phyloP scores from a whole-genome alignment of 192 early-diverging fungal species.

The Podochytrium sp. region DNA sequence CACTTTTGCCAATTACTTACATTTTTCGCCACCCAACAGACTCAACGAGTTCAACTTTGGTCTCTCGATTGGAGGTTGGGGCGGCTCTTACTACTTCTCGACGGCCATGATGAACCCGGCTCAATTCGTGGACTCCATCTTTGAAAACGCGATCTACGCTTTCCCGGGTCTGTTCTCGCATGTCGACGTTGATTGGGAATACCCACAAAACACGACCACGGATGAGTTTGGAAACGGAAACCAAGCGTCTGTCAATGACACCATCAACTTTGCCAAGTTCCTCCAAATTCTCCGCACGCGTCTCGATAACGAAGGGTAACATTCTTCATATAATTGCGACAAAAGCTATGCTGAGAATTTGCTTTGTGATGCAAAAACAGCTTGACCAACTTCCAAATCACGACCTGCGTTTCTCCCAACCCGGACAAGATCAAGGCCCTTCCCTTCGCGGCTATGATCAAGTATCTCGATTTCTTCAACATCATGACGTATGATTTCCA shows the following conservation, averaged over 20 bases:
- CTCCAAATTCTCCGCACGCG: constrained; percentile 71
- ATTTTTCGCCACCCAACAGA: too few relatives aligned
- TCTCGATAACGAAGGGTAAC: constrained; percentile 65
- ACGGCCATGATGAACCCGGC: constrained; percentile 40
- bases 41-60: constrained; percentile 44
- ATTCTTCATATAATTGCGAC: too few relatives aligned
- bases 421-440: constrained; percentile 45
- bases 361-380: too few relatives aligned
- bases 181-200: constrained; percentile 58
- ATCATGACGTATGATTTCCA: constrained; percentile 75
- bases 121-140: constrained; percentile 42
- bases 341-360: too few relatives aligned
- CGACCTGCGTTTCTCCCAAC: constrained; percentile 46
- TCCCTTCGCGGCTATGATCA: constrained; percentile 43
- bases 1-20: too few relatives aligned
- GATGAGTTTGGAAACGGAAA: constrained; percentile 58
- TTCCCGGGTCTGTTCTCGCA: constrained; percentile 49
- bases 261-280: constrained; percentile 76
- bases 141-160: constrained; percentile 32
- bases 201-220: constrained; percentile 41
- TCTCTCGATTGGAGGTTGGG: constrained; percentile 56
- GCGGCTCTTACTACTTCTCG: constrained; percentile 47
- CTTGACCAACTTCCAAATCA: constrained; percentile 43
- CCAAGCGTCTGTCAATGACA: constrained; percentile 67
- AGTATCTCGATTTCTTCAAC: constrained; percentile 70